phyloP scores from a whole-genome alignment of 2,329 filamentous ascomycete genomes.

The Byssoonygena ceratinophila region DNA sequence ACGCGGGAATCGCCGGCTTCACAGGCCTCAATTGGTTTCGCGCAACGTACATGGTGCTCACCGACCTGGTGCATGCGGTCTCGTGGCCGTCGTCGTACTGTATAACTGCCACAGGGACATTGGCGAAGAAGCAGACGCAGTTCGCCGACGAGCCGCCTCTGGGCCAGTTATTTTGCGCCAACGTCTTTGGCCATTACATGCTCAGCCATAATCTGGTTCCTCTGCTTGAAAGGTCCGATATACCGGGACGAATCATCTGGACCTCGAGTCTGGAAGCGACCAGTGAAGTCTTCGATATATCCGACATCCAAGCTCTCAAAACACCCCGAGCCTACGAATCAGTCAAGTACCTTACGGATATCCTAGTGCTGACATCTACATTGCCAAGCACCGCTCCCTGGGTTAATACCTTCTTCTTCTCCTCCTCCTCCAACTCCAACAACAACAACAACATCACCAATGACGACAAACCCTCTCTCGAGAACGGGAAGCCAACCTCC shows the following conservation, averaged over 20 bases:
- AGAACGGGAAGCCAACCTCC: background rate
- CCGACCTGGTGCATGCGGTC: conserved; percentile 54
- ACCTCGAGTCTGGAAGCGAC: conserved; percentile 69
- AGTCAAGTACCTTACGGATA: conserved; percentile 75
- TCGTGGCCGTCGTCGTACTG: conserved; percentile 70
- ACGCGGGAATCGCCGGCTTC: conserved; percentile 85
- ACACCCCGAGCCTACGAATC: conserved; percentile 64
- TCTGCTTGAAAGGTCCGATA: conserved; percentile 45
- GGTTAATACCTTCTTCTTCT: conserved; percentile 48
- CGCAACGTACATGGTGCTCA: conserved; percentile 48
- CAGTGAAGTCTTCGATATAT: conserved; percentile 45
- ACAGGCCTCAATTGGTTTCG: conserved; percentile 59
- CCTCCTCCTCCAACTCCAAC: conserved; percentile 18
- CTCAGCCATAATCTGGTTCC: conserved; percentile 70
- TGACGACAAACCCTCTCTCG: conserved; percentile 8
- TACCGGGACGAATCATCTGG: conserved; percentile 67
- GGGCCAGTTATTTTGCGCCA: conserved; percentile 77
- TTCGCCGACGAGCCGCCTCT: conserved; percentile 47
- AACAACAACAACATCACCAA: conserved; percentile 16
- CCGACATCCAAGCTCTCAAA: conserved; percentile 66
- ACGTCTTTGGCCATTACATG: conserved; percentile 91
- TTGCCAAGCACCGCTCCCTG: conserved; percentile 53
- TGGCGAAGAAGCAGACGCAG: conserved; percentile 45
- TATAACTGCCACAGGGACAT: conserved; percentile 46
- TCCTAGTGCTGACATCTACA: conserved; percentile 63